A percentile compares a stretch with the other conserved stretches of the same genome.
These are phyloP conservation scores for Polytrichum commune DNA, from an alignment of 225 moss, liverwort and hornwort species.

Conservation along the genomic window DNA sequence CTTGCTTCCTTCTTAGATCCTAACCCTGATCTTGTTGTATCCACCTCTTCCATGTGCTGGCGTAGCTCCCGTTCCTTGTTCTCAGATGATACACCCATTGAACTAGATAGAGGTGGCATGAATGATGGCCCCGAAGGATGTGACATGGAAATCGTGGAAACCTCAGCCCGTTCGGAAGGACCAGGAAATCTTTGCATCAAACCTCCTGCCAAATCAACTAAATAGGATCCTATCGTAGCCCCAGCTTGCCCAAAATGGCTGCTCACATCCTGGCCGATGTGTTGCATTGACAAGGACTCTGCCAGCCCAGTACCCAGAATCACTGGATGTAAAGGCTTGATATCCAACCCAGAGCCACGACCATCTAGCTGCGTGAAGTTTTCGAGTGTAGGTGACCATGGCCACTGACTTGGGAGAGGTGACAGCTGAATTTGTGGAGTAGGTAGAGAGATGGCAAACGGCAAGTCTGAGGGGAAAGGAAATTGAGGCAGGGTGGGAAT, in stretches of 20 bases:
- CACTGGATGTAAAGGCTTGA: slow-evolving; percentile 31
- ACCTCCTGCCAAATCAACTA: slow-evolving; percentile 57
- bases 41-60: slow-evolving; percentile 13
- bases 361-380: slow-evolving; percentile 23
- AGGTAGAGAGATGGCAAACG: slow-evolving; percentile 30
- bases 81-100: slow-evolving; percentile 17
- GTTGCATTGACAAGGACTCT: slow-evolving; percentile 48
- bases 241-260: slow-evolving; percentile 66
- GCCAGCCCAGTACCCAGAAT: slow-evolving; percentile 38
- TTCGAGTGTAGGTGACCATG: slow-evolving; percentile 38
- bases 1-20: slow-evolving; percentile 11
- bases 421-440: slow-evolving; percentile 34
- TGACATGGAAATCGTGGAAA: slow-evolving; percentile 2
- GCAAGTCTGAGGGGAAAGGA: slow-evolving; percentile 38
- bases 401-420: slow-evolving; percentile 35
- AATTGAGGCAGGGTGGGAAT: slow-evolving; percentile 35
- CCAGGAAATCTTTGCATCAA: slow-evolving; percentile 59
- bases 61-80: slow-evolving; percentile 16
- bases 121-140: slow-evolving; percentile 24
- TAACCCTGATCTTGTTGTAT: slow-evolving; percentile 14
- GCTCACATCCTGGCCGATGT: slow-evolving; percentile 52
- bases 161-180: slow-evolving; percentile 23
- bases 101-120: slow-evolving; percentile 14
- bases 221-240: slow-evolving; percentile 55
- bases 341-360: slow-evolving; percentile 26